Percentiles rank a stretch among this genome's conserved stretches.
Evolutionary conservation across 495 filamentous ascomycete genomes (phyloP).

Genomic region (Cladorrhinum samala): DNA sequence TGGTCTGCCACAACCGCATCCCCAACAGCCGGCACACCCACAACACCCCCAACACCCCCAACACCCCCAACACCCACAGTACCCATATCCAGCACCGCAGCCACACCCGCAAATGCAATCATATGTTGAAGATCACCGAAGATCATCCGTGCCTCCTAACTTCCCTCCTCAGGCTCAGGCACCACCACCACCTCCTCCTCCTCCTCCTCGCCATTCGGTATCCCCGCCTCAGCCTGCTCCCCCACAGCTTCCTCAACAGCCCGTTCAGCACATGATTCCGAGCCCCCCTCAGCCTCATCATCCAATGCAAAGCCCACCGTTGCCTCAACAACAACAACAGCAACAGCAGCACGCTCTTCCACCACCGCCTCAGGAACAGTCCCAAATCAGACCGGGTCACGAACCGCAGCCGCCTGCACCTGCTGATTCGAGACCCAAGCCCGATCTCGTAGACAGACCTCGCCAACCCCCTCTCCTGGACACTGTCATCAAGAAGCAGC

Average conservation of each 20-base stretch:
- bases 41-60: constrained; percentile 39
- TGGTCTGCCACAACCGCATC: constrained; percentile 36
- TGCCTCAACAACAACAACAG: constrained; percentile 32
- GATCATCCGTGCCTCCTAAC: constrained; percentile 53
- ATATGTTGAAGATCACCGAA: constrained; percentile 63
- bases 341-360: constrained; percentile 20
- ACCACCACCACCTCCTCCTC: constrained; percentile 8
- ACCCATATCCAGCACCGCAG: constrained; percentile 31
- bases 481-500: constrained; percentile 61
- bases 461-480: constrained; percentile 37
- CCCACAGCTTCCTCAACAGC: constrained; percentile 33
- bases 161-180: constrained; percentile 42
- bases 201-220: constrained; percentile 33
- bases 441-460: constrained; percentile 27
- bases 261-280: constrained; percentile 28
- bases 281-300: constrained; percentile 33
- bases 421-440: constrained; percentile 44
- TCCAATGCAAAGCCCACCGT: constrained; percentile 35
- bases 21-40: constrained; percentile 27
- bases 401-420: constrained; percentile 35
- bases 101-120: constrained; percentile 45
- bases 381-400: constrained; percentile 34
- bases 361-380: constrained; percentile 34
- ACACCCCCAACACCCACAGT: constrained; percentile 45
- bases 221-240: constrained; percentile 34